phyloP scores from a whole-genome alignment of 208 protist species.

The Endotrypanum monterogeii region DNA sequence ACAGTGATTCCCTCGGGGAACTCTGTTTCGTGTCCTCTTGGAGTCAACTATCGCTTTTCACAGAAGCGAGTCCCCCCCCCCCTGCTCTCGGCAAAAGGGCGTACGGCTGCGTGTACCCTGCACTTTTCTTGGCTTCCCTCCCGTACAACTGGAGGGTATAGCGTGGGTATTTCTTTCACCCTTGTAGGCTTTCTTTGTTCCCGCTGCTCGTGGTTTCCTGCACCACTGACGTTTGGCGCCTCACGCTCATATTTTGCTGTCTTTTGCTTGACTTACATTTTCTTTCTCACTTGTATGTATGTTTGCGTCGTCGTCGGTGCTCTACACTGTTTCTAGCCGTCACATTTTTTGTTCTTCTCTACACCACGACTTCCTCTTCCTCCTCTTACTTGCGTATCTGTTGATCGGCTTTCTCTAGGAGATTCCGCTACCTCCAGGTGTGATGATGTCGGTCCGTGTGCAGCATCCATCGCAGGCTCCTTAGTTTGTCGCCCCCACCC shows the following conservation, averaged over 20 bases:
- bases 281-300: neutral
- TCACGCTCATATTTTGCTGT: constrained; percentile 3
- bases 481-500: neutral
- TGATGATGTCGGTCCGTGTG: constrained; percentile 1
- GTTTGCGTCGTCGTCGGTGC: neutral
- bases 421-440: neutral
- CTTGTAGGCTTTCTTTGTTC: neutral
- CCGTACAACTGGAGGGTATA: neutral
- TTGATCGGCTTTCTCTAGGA: neutral
- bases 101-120: neutral
- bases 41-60: neutral
- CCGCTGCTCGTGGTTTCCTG: neutral
- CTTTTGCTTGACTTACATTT: neutral
- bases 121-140: neutral
- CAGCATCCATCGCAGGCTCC: neutral
- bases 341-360: no score
- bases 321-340: no score
- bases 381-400: neutral
- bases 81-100: neutral
- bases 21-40: neutral
- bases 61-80: neutral
- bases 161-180: neutral
- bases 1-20: neutral
- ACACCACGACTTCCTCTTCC: no score
- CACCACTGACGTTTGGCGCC: neutral